Conservation (phyloP, 805 yeast species). For the Candida berthetii region DNA sequence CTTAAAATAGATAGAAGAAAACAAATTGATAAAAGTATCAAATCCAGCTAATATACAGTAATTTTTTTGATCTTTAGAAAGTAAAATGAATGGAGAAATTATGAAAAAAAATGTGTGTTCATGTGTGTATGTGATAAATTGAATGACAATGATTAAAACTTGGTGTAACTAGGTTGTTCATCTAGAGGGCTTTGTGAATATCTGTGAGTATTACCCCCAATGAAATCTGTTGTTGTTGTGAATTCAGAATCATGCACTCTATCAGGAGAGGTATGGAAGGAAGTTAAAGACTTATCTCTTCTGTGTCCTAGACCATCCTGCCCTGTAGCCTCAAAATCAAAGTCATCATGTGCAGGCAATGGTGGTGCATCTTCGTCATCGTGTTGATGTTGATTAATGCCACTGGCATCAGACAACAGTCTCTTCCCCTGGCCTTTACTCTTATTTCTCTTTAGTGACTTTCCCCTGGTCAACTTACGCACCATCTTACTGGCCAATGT, state of each 20-base stretch:
- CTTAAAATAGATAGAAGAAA: too few species aligned
- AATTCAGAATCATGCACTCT: conserved; percentile 4
- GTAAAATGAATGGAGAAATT: too few species aligned
- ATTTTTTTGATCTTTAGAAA: too few species aligned
- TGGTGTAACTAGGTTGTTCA: background rate
- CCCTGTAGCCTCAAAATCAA: conserved; percentile 3
- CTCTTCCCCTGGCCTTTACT: conserved; percentile 8
- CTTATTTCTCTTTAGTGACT: conserved; percentile 13
- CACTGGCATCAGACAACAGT: conserved; percentile 5
- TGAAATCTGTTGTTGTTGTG: conserved; percentile 17
- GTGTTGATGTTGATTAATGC: conserved; percentile 1
- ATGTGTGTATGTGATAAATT: too few species aligned
- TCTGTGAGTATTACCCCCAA: conserved; percentile 2
- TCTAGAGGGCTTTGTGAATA: background rate
- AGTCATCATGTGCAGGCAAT: conserved; percentile 1
- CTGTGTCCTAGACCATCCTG: background rate
- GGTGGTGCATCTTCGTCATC: conserved; percentile 6
- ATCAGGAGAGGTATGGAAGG: conserved; percentile 11
- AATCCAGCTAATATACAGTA: too few species aligned
- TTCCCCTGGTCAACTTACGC: conserved; percentile 32
- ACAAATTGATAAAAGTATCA: too few species aligned
- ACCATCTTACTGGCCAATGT: conserved; percentile 37
- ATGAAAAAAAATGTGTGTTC: too few species aligned
- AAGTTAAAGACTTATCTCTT: conserved; percentile 12
- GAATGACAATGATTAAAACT: background rate